These are phyloP conservation scores for Trametes hirsuta DNA, from an alignment of 1,284 basidiomycete genomes.

Conservation along the genomic window DNA sequence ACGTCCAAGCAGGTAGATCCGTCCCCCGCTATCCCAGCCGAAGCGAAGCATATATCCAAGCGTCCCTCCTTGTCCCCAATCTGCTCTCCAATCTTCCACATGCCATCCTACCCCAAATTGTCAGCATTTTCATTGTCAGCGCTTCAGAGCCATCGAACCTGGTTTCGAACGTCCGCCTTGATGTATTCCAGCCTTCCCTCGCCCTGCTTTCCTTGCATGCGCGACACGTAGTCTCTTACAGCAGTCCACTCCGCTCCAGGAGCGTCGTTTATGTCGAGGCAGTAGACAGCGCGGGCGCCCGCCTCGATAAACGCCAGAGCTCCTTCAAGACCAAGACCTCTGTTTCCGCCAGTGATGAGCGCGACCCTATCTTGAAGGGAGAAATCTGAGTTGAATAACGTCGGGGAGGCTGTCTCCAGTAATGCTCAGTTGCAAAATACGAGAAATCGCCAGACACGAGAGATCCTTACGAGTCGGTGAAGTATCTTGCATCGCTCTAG, in stretches of 20 bases:
- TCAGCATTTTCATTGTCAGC: not conserved
- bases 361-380: conserved; percentile 19
- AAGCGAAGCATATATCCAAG: conserved; percentile 78
- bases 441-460: too few species aligned
- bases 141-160: not conserved
- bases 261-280: conserved; percentile 67
- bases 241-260: conserved; percentile 71
- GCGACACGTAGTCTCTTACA: conserved; percentile 55
- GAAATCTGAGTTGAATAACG: too few species aligned
- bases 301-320: conserved; percentile 77
- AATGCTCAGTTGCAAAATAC: too few species aligned
- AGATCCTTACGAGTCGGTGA: too few species aligned
- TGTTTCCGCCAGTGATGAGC: conserved; percentile 77
- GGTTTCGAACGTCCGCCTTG: conserved; percentile 39
- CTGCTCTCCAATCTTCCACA: conserved; percentile 59
- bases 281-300: conserved; percentile 76
- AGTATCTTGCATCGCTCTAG: too few species aligned
- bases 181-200: conserved; percentile 64
- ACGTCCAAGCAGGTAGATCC: conserved; percentile 69
- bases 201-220: conserved; percentile 37
- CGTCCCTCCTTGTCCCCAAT: conserved; percentile 67
- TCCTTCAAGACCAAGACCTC: conserved; percentile 84
- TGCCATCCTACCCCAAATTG: conserved; percentile 28
- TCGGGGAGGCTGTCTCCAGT: too few species aligned
- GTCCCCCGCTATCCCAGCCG: conserved; percentile 59